Evolutionary conservation across 2,329 filamentous ascomycete species (phyloP).

Genomic region (Xylariaceae sp.): DNA sequence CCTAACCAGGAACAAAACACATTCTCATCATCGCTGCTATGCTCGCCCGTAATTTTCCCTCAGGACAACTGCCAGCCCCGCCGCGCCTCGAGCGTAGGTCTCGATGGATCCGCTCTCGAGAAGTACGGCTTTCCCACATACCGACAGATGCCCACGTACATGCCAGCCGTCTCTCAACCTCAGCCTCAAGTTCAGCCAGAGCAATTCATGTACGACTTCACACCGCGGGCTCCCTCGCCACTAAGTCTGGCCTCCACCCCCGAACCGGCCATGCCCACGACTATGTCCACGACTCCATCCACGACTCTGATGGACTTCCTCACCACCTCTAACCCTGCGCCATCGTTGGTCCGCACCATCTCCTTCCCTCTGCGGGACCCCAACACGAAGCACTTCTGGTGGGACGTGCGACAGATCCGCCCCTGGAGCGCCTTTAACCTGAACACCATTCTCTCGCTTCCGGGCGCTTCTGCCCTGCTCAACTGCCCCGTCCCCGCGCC

Average conservation of each 20-base stretch:
- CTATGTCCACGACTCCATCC: slow-evolving; percentile 35
- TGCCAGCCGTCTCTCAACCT: slow-evolving; percentile 29
- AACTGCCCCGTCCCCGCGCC: slow-evolving; percentile 61
- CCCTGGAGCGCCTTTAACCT: slow-evolving; percentile 79
- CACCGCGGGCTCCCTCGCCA: slow-evolving; percentile 38
- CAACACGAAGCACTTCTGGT: slow-evolving; percentile 85
- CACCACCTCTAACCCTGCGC: slow-evolving; percentile 73
- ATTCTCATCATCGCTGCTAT: slow-evolving; percentile 50
- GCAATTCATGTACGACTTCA: slow-evolving; percentile 44
- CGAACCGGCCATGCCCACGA: slow-evolving; percentile 30
- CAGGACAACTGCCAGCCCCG: slow-evolving; percentile 45
- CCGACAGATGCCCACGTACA: slow-evolving; percentile 62
- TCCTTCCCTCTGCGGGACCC: slow-evolving; percentile 64
- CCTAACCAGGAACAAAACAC: slow-evolving; percentile 28
- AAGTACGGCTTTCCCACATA: slow-evolving; percentile 83
- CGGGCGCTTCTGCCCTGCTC: slow-evolving; percentile 68
- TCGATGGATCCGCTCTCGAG: slow-evolving; percentile 62
- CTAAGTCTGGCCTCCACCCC: slow-evolving; percentile 36
- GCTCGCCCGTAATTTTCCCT: slow-evolving; percentile 59
- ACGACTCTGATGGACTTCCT: slow-evolving; percentile 77
- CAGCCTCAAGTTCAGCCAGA: slow-evolving; percentile 32
- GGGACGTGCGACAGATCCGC: slow-evolving; percentile 85
- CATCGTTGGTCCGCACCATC: slow-evolving; percentile 75
- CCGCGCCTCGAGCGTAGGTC: slow-evolving; percentile 62
- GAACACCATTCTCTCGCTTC: slow-evolving; percentile 65